phyloP scores from a whole-genome alignment of 208 protist genomes.

The Wallacemonas sp. region DNA sequence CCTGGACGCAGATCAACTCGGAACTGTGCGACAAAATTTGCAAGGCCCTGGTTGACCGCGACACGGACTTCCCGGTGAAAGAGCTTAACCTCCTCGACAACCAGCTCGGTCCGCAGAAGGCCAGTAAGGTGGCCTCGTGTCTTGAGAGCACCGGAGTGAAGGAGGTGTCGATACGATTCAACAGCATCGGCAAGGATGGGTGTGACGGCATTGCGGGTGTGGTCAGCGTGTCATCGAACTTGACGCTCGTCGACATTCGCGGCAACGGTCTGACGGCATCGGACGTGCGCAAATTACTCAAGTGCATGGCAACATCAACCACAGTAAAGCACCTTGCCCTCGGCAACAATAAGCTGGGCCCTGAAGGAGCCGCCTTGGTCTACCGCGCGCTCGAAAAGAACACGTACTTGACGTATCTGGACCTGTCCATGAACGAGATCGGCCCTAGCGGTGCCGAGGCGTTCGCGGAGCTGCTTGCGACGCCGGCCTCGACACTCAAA shows the following conservation, averaged over 20 bases:
- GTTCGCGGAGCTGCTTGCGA: slow-evolving; percentile 60
- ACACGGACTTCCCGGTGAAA: slow-evolving; percentile 49
- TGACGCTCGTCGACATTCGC: slow-evolving; percentile 75
- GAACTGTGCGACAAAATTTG: slow-evolving; percentile 65
- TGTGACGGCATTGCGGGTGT: slow-evolving; percentile 82
- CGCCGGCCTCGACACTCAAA: slow-evolving; percentile 43
- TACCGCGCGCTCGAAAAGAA: slow-evolving; percentile 76
- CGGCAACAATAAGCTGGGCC: slow-evolving; percentile 76
- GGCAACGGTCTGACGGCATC: slow-evolving; percentile 70
- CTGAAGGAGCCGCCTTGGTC: slow-evolving; percentile 70
- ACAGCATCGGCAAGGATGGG: slow-evolving; percentile 90
- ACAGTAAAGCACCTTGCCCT: slow-evolving; percentile 60
- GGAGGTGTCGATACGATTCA: slow-evolving; percentile 82
- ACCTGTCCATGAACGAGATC: slow-evolving; percentile 87
- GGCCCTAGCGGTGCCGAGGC: slow-evolving; percentile 61
- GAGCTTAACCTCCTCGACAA: slow-evolving; percentile 85
- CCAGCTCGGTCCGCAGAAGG: slow-evolving; percentile 62
- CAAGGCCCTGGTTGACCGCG: slow-evolving; percentile 46
- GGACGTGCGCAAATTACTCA: slow-evolving; percentile 74
- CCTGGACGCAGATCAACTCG: slow-evolving; percentile 57
- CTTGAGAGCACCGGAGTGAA: slow-evolving; percentile 65
- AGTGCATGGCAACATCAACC: slow-evolving; percentile 69
- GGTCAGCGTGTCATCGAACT: slow-evolving; percentile 67
- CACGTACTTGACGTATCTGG: slow-evolving; percentile 80
- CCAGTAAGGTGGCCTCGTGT: slow-evolving; percentile 57